Conservation (phyloP, 2,329 filamentous ascomycete genomes). For the Botrytis aclada region DNA sequence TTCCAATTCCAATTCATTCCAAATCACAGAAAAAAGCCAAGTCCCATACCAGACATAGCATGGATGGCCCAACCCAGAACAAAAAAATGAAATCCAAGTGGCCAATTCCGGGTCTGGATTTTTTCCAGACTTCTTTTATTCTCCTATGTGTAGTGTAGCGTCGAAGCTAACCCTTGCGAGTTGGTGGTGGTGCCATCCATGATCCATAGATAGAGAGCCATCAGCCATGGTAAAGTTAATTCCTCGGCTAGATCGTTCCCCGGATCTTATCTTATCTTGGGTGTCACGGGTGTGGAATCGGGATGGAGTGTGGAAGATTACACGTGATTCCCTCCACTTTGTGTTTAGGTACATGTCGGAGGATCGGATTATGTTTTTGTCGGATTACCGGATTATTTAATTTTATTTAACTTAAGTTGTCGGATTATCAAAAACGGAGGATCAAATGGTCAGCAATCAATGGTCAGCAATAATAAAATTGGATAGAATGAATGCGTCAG, state of each 20-base stretch:
- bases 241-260: background rate
- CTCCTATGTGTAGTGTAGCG: background rate
- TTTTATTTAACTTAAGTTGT: too few relatives aligned
- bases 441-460: background rate
- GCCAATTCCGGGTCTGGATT: background rate
- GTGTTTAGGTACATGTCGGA: too few relatives aligned
- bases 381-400: too few relatives aligned
- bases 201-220: too few relatives aligned
- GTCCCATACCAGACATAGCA: too few relatives aligned
- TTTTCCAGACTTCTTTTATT: background rate
- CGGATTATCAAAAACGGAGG: background rate
- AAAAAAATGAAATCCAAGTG: background rate
- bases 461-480: background rate
- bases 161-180: too few relatives aligned
- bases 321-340: too few relatives aligned
- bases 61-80: too few relatives aligned
- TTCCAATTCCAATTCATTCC: background rate
- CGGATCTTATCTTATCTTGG: conserved; percentile 8
- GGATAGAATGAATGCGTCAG: background rate
- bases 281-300: too few relatives aligned
- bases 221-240: background rate
- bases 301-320: too few relatives aligned
- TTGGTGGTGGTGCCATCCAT: too few relatives aligned
- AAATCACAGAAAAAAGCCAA: background rate
- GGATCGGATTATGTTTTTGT: too few relatives aligned